phyloP scores from a whole-genome alignment of 177 flowering plant species.

The Vitis hybrid region DNA sequence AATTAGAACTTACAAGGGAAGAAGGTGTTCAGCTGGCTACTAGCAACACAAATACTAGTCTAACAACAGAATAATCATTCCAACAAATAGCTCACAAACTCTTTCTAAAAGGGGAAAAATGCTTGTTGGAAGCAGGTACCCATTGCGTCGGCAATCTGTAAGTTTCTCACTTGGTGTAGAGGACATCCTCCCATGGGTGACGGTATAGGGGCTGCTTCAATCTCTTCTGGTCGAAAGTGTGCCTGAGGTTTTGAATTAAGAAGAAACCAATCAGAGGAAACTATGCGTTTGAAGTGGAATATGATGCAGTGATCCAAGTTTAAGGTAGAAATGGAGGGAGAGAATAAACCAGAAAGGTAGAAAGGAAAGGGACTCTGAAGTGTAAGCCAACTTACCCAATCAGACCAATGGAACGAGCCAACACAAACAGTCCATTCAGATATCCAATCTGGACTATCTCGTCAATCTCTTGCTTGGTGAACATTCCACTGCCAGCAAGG shows the following conservation, averaged over 20 bases:
- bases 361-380: not conserved
- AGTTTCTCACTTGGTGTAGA: constrained; percentile 87
- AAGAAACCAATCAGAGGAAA: not conserved
- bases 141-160: not conserved
- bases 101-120: constrained; percentile 2
- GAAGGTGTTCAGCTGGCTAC: constrained; percentile 1
- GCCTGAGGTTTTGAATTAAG: constrained; percentile 45
- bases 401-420: constrained; percentile 96
- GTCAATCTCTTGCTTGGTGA: constrained; percentile 89
- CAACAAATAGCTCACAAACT: constrained; percentile 10
- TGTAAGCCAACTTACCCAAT: constrained; percentile 66
- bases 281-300: not conserved
- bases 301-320: not conserved
- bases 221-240: constrained; percentile 99
- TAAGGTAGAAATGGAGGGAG: not conserved
- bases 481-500: constrained; percentile 97
- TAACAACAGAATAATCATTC: constrained; percentile 17
- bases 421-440: constrained; percentile 93
- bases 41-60: constrained; percentile 17
- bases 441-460: constrained; percentile 97
- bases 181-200: constrained; percentile 99
- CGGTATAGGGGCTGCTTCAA: constrained; percentile 99
- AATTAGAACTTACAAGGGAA: constrained; percentile 11
- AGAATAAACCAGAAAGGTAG: not conserved
- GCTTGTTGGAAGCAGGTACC: not conserved